Evolutionary conservation across 495 filamentous ascomycete genomes (phyloP).

Genomic region (Aspergillus sparsus): DNA sequence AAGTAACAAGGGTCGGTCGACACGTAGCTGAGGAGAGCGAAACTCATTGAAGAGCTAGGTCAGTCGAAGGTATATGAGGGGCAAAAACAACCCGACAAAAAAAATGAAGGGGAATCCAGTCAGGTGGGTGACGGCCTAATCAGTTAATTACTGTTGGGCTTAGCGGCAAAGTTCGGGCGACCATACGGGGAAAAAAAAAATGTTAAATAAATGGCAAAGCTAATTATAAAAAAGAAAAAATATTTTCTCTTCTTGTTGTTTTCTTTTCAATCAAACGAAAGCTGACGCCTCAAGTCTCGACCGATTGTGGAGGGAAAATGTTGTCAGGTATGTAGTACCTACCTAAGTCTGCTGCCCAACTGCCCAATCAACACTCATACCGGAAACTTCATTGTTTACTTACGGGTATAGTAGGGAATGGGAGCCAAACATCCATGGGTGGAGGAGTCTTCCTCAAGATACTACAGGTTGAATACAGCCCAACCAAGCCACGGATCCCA

Average conservation of each 20-base stretch:
- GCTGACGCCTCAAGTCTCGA: too few relatives aligned
- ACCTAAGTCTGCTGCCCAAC: slow-evolving; percentile 28
- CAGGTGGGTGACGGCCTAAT: slow-evolving; percentile 6
- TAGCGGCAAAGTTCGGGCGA: background rate
- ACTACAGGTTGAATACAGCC: too few relatives aligned
- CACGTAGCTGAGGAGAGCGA: background rate
- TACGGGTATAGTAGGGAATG: background rate
- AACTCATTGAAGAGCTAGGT: background rate
- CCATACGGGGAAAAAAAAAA: too few relatives aligned
- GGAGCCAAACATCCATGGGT: too few relatives aligned
- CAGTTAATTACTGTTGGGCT: background rate
- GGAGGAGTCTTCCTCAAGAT: too few relatives aligned
- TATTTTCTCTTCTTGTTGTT: background rate
- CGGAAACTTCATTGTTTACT: background rate
- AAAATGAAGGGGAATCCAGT: slow-evolving; percentile 8
- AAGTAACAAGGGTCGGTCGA: background rate
- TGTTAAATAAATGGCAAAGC: too few relatives aligned
- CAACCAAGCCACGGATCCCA: too few relatives aligned
- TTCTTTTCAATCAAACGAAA: background rate
- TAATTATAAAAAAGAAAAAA: background rate
- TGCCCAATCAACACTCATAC: slow-evolving; percentile 28
- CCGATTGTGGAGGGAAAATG: slow-evolving; percentile 3
- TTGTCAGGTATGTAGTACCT: background rate
- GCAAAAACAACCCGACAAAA: background rate
- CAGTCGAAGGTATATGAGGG: slow-evolving; percentile 6